A percentile compares a stretch with the other conserved stretches of the same genome.
phyloP scores from a whole-genome alignment of 2,329 filamentous ascomycete genomes.

The Xylariaceae sp. region DNA sequence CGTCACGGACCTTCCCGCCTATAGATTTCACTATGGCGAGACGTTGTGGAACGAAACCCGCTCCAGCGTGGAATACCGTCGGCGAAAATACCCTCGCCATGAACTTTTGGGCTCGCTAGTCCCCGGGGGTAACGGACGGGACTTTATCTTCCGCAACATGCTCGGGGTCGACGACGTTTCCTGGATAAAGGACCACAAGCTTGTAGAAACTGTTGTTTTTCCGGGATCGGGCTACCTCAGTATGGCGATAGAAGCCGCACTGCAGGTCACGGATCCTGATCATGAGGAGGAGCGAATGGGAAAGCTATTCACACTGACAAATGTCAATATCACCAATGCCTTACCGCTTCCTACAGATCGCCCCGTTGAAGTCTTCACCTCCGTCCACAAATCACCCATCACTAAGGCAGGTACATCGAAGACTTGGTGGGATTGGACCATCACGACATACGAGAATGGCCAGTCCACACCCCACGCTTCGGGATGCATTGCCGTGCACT shows the following conservation, averaged over 20 bases:
- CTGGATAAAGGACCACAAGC: conserved; percentile 15
- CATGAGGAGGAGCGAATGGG: background rate
- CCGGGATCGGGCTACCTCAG: conserved; percentile 40
- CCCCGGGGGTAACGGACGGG: background rate
- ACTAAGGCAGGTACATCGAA: conserved; percentile 1
- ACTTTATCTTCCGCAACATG: conserved; percentile 11
- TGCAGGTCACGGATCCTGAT: conserved; percentile 1
- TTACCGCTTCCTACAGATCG: conserved; percentile 1
- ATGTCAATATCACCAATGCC: conserved; percentile 19
- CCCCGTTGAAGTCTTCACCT: conserved; percentile 4
- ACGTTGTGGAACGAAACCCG: conserved; percentile 11
- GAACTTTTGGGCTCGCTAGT: conserved; percentile 12
- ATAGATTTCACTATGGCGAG: conserved; percentile 11
- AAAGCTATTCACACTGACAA: conserved; percentile 6
- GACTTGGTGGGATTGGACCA: conserved; percentile 12
- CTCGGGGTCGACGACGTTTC: conserved; percentile 2
- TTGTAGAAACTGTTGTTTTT: conserved; percentile 28
- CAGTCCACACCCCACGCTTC: conserved; percentile 5
- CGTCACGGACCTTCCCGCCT: conserved; percentile 9
- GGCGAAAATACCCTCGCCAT: conserved; percentile 1
- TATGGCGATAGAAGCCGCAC: conserved; percentile 40
- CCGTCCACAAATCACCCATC: conserved; percentile 1
- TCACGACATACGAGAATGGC: conserved; percentile 1
- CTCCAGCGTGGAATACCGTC: conserved; percentile 7
- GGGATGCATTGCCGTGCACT: conserved; percentile 8